phyloP scores from a whole-genome alignment of 495 filamentous ascomycete species.

The Cudoniella acicularis region DNA sequence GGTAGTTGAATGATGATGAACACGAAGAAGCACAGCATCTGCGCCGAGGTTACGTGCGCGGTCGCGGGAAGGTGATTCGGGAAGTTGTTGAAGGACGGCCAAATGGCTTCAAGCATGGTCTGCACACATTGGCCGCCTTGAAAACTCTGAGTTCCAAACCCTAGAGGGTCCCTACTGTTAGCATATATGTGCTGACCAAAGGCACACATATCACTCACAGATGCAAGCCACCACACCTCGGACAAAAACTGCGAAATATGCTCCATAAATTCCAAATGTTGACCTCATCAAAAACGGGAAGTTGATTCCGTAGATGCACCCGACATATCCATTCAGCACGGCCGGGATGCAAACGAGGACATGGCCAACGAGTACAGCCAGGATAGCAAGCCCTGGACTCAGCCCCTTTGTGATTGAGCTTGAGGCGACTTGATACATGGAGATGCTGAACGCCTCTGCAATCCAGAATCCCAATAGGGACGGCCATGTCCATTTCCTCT shows the following conservation, averaged over 20 bases:
- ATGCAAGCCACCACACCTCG: constrained; percentile 46
- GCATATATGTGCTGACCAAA: background rate
- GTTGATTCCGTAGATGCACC: constrained; percentile 63
- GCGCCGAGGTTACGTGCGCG: constrained; percentile 43
- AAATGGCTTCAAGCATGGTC: constrained; percentile 51
- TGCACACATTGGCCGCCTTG: constrained; percentile 43
- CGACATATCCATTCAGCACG: constrained; percentile 45
- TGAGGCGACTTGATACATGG: constrained; percentile 14
- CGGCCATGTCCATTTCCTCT: constrained; percentile 40
- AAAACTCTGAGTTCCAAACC: constrained; percentile 45
- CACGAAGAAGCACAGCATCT: constrained; percentile 45
- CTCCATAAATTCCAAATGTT: constrained; percentile 62
- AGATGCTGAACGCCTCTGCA: constrained; percentile 15
- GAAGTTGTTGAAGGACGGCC: constrained; percentile 56
- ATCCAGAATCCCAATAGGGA: constrained; percentile 32
- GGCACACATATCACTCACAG: constrained; percentile 23
- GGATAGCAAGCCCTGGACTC: constrained; percentile 43
- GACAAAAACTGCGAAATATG: constrained; percentile 44
- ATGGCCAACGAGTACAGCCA: constrained; percentile 44
- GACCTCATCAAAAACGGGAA: constrained; percentile 60
- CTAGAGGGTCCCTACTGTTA: background rate
- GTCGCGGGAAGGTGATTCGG: constrained; percentile 43
- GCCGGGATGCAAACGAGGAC: constrained; percentile 27
- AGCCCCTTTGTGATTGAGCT: constrained; percentile 43
- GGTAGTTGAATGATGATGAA: constrained; percentile 44